phyloP scores from a whole-genome alignment of 306 rosid genomes.

The Medicago ruthenica region DNA sequence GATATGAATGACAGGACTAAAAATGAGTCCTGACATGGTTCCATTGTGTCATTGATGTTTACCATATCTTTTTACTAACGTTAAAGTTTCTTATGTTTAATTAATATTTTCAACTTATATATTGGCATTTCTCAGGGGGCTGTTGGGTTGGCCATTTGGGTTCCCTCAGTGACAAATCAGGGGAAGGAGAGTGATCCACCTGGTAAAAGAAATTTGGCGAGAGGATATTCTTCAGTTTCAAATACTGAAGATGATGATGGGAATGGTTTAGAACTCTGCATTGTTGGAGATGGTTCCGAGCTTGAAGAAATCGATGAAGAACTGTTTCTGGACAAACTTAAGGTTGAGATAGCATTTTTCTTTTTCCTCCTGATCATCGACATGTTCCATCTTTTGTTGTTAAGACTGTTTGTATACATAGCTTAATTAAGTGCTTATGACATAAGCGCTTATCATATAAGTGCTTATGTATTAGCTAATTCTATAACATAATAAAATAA shows the following conservation, averaged over 20 bases:
- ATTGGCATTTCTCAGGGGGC: constrained; percentile 72
- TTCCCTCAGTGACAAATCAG: constrained; percentile 90
- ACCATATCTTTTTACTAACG: neutral
- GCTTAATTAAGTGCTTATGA: neutral
- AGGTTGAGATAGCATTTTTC: constrained; percentile 56
- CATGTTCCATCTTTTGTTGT: constrained; percentile 24
- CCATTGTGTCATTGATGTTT: too few relatives aligned
- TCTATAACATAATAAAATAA: neutral
- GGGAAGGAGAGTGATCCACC: constrained; percentile 68
- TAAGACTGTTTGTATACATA: neutral
- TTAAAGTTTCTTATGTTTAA: constrained; percentile 27
- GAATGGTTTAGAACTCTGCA: constrained; percentile 68
- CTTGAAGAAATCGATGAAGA: constrained; percentile 67
- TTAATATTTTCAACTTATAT: constrained; percentile 18
- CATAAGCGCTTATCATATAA: neutral
- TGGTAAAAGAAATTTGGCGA: constrained; percentile 58
- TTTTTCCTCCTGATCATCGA: constrained; percentile 25
- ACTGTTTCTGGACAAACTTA: constrained; percentile 70
- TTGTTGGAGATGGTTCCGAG: constrained; percentile 54
- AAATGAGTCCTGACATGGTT: too few relatives aligned
- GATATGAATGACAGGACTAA: constrained; percentile 6
- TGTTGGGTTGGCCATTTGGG: constrained; percentile 99
- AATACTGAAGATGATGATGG: constrained; percentile 59
- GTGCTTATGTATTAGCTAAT: neutral
- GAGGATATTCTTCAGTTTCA: constrained; percentile 74